Percentiles rank a stretch among this genome's conserved stretches.
These are phyloP conservation scores for Aspergillus udagawae DNA, from an alignment of 2,329 filamentous ascomycete genomes.

Conservation along the genomic window DNA sequence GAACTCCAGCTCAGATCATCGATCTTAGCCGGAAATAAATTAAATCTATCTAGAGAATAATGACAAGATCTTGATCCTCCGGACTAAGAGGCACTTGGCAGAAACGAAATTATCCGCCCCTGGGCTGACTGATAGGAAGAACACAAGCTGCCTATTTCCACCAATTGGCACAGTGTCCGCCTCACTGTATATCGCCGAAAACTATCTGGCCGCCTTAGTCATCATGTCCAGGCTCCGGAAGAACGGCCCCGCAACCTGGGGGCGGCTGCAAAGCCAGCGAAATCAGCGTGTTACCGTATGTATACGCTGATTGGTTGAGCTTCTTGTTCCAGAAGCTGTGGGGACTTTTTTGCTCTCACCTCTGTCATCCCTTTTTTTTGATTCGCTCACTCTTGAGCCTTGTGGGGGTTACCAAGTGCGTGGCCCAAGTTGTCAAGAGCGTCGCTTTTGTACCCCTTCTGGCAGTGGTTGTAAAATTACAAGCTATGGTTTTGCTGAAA, in stretches of 20 bases:
- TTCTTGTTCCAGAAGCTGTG: slow-evolving; percentile 23
- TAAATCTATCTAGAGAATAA: too few relatives aligned
- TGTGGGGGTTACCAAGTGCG: slow-evolving; percentile 7
- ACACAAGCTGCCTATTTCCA: not conserved
- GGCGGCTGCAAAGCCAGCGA: slow-evolving; percentile 11
- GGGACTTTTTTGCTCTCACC: slow-evolving; percentile 1
- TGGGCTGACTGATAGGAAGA: too few relatives aligned
- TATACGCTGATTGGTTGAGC: slow-evolving; percentile 10
- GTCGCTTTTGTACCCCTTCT: too few relatives aligned
- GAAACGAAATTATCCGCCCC: too few relatives aligned
- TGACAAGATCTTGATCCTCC: too few relatives aligned
- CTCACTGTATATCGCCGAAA: not conserved
- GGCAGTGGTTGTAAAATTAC: too few relatives aligned
- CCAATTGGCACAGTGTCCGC: not conserved
- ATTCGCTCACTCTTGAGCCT: not conserved
- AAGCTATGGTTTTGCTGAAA: too few relatives aligned
- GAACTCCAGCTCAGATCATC: not conserved
- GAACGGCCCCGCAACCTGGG: slow-evolving; percentile 21
- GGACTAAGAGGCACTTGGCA: too few relatives aligned
- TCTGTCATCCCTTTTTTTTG: too few relatives aligned
- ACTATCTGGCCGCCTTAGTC: not conserved
- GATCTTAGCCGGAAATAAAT: slow-evolving; percentile 1
- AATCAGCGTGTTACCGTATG: slow-evolving; percentile 15
- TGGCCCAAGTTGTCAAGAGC: too few relatives aligned
- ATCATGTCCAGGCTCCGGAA: slow-evolving; percentile 13